Evolutionary conservation across 2,329 filamentous ascomycete species (phyloP).

Genomic region (Emericellopsis cladophorae): DNA sequence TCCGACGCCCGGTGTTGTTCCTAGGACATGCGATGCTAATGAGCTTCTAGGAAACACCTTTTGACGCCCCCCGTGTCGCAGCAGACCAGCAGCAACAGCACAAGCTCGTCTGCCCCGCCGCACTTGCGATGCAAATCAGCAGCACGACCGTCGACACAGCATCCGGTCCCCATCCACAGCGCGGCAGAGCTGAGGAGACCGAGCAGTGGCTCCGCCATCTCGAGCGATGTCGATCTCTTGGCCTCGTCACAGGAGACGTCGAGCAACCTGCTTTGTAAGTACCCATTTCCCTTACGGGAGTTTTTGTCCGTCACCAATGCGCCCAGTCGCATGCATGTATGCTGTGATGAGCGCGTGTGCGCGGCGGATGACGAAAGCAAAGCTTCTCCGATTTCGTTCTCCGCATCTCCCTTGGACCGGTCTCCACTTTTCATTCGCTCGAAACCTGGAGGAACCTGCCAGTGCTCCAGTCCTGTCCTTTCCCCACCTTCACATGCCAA

Average conservation of each 20-base stretch:
- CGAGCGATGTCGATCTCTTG: conserved; percentile 13
- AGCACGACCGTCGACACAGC: conserved; percentile 6
- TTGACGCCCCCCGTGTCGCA: neutral
- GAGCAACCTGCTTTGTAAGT: conserved; percentile 27
- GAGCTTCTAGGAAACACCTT: neutral
- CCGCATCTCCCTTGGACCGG: neutral
- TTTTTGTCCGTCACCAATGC: too few species aligned
- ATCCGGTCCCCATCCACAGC: conserved; percentile 18
- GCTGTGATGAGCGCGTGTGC: too few species aligned
- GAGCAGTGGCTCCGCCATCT: conserved; percentile 19
- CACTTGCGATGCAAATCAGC: conserved; percentile 7
- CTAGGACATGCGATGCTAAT: neutral
- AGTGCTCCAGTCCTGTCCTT: conserved; percentile 3
- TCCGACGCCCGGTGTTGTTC: too few species aligned
- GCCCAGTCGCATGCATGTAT: too few species aligned
- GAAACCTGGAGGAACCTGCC: neutral
- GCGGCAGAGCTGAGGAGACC: conserved; percentile 23
- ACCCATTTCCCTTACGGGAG: conserved; percentile 1
- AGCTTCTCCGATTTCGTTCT: neutral
- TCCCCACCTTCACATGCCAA: conserved; percentile 10
- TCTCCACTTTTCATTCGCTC: neutral
- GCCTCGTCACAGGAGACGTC: too few species aligned
- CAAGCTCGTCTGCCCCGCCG: conserved; percentile 18
- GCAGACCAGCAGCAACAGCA: neutral
- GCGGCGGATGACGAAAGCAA: too few species aligned